Conservation (phyloP, 306 rosid species). For the Citrullus mucosospermus region DNA sequence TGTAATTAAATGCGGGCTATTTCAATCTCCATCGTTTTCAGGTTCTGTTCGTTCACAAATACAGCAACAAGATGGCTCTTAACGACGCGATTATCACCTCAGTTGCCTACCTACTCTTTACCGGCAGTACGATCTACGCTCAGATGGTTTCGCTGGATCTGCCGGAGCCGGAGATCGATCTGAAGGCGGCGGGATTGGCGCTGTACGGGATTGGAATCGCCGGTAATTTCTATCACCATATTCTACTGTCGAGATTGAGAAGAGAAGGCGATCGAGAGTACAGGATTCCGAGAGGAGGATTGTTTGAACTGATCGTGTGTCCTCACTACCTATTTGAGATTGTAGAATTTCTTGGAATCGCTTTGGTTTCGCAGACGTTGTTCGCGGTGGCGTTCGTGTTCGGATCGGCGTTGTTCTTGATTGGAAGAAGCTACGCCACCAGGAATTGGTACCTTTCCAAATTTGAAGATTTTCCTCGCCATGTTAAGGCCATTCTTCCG, state of each 20-base stretch:
- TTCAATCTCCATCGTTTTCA: not conserved
- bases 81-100: conserved; percentile 24
- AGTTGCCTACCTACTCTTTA: conserved; percentile 26
- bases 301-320: conserved; percentile 45
- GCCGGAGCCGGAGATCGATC: conserved; percentile 34
- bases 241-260: conserved; percentile 41
- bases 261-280: conserved; percentile 38
- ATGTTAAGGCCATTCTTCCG: conserved; percentile 63
- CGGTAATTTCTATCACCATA: conserved; percentile 79
- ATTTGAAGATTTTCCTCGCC: conserved; percentile 52
- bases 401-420: conserved; percentile 43
- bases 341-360: conserved; percentile 33
- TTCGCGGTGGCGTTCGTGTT: conserved; percentile 21
- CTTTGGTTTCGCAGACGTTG: conserved; percentile 44
- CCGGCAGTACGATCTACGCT: conserved; percentile 30
- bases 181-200: conserved; percentile 28
- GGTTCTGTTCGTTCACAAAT: conserved; percentile 62
- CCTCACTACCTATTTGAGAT: conserved; percentile 78
- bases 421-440: conserved; percentile 57
- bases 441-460: conserved; percentile 63
- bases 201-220: conserved; percentile 34
- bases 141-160: conserved; percentile 33
- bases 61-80: conserved; percentile 41
- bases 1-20: too few relatives aligned
- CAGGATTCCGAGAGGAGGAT: conserved; percentile 63